Evolutionary conservation across 768 basidiomycete species (phyloP), one percentile per base, ranked within the genome.

Genomic region (Collybia sordida): DNA sequence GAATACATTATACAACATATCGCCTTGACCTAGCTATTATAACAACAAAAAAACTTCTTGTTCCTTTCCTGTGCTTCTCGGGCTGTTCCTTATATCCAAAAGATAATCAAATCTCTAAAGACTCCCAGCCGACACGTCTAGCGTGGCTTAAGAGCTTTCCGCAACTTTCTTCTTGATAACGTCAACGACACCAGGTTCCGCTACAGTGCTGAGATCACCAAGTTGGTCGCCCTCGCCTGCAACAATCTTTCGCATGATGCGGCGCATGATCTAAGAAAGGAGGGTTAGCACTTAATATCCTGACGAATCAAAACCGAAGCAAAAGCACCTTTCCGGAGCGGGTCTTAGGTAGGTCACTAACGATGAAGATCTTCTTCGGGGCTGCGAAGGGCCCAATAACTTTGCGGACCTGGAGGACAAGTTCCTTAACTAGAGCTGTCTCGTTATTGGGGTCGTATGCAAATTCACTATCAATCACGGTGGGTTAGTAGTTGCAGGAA

Each of bases 331-430:
- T 98, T 37, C 95, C 95, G 14, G 88, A 90, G 41, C 96, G 79
- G 27, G 96, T 98, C 83, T 97, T 97, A 31, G 95, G 95, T 47
- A 97, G 73, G 69, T 96, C 94, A 37, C 68, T 56, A 55, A 93
- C 88, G 59, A 95, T 75, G 67, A 78, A 85, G 58, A 96, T 83
- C 73, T 88, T 90, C 82, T 98, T 98, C 22, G 96, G 96, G 14
- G 94, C 88, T 1, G 96, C 96, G 69, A 99, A 98, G 2, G 97
- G 95, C 3, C 96, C 97, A 53, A 99, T 99, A 38, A 90, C 90
- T 73, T 98, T 98, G 63, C 97, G 86, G 17, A 98, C 95, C 72
- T 98, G 95, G 25, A 98, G 82, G 23, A 87, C 79, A 52, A 99
- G 83, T 71, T 98, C 96, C 71, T 97, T 98, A 46, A 72, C 55